Evolutionary conservation across 2,329 filamentous ascomycete species (phyloP).

Genomic region (Aspergillus piperis): DNA sequence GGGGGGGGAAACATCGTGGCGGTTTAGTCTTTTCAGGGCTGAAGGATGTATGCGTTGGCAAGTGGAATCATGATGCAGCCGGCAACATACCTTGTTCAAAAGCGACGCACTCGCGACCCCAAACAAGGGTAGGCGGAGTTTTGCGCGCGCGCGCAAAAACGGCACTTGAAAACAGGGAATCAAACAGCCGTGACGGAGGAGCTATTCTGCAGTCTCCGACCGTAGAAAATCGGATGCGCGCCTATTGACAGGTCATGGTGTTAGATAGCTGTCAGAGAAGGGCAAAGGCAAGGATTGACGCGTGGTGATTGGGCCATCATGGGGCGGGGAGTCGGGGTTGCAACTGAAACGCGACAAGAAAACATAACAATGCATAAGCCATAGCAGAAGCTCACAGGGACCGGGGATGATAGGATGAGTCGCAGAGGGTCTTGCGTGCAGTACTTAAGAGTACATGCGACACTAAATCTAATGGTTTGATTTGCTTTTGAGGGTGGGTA

Average conservation of each 20-base stretch:
- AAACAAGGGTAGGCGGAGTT: slow-evolving; percentile 20
- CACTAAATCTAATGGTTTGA: slow-evolving; percentile 5
- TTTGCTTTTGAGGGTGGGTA: slow-evolving; percentile 12
- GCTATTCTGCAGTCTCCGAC: slow-evolving; percentile 8
- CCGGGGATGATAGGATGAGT: background rate
- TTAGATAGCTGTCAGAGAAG: slow-evolving; percentile 17
- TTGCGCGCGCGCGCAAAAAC: slow-evolving; percentile 15
- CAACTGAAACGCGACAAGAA: slow-evolving; percentile 22
- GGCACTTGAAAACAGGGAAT: slow-evolving; percentile 7
- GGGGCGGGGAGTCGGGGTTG: slow-evolving; percentile 11
- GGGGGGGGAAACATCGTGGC: slow-evolving; percentile 25
- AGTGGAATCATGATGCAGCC: slow-evolving; percentile 35
- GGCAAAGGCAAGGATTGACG: slow-evolving; percentile 23
- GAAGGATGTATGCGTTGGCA: slow-evolving; percentile 46
- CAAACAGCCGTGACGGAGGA: background rate
- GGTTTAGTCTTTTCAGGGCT: slow-evolving; percentile 31
- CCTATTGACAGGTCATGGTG: slow-evolving; percentile 13
- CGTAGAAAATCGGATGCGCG: slow-evolving; percentile 12
- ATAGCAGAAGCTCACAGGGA: slow-evolving; percentile 6
- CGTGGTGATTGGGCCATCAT: slow-evolving; percentile 27
- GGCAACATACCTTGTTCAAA: slow-evolving; percentile 41
- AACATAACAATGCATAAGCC: slow-evolving; percentile 19
- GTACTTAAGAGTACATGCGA: slow-evolving; percentile 5
- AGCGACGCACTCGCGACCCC: slow-evolving; percentile 32
- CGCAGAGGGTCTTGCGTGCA: slow-evolving; percentile 1